Conservation (phyloP, 1,284 basidiomycete genomes). For the Irpex rosettiformis region DNA sequence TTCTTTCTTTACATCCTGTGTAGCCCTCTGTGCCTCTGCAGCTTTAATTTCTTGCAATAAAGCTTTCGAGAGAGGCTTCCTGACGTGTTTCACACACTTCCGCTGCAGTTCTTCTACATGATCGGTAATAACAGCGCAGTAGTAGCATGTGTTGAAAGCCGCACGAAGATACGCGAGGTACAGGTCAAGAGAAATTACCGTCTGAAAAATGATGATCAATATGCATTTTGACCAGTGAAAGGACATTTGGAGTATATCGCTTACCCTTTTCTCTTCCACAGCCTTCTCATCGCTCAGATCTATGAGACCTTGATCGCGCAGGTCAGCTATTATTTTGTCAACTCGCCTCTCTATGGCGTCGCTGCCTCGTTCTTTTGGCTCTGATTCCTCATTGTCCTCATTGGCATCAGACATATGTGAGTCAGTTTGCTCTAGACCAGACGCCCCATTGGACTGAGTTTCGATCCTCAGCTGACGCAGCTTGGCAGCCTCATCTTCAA, state of each 20-base stretch:
- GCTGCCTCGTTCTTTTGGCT: conserved; percentile 57
- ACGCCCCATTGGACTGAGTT: conserved; percentile 19
- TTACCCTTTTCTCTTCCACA: conserved; percentile 66
- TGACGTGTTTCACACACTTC: conserved; percentile 88
- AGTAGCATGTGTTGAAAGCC: conserved; percentile 91
- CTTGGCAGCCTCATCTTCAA: conserved; percentile 66
- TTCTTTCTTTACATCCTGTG: conserved; percentile 36
- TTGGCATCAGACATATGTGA: conserved; percentile 40
- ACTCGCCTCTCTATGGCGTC: conserved; percentile 72
- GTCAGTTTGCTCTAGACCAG: conserved; percentile 35
- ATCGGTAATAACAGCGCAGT: conserved; percentile 88
- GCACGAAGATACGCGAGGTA: conserved; percentile 82
- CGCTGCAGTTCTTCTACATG: conserved; percentile 92
- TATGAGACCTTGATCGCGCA: conserved; percentile 58
- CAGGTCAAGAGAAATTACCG: conserved; percentile 76
- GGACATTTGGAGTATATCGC: conserved; percentile 13
- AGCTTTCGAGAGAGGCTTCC: conserved; percentile 64
- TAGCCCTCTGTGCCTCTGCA: conserved; percentile 39
- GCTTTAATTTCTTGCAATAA: conserved; percentile 54
- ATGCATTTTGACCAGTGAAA: conserved; percentile 7
- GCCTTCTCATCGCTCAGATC: conserved; percentile 60
- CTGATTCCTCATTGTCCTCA: conserved; percentile 51
- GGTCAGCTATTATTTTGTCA: conserved; percentile 67
- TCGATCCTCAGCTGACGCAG: conserved; percentile 41
- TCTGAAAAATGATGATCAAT: conserved; percentile 35